Conservation (phyloP, 441 rosid genomes). For the Melastoma candidum region DNA sequence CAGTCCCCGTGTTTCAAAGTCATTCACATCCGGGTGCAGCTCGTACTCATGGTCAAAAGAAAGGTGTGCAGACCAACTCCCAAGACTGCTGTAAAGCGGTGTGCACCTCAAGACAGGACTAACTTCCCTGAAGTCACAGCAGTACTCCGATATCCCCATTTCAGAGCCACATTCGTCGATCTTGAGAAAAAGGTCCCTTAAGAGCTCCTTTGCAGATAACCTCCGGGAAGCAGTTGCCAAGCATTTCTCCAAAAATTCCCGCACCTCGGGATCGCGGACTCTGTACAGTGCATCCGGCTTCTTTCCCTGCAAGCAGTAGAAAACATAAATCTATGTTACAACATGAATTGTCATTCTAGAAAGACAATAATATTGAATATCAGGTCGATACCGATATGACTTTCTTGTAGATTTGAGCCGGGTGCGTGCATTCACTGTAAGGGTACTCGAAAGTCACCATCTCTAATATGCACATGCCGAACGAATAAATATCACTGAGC, state of each 20-base stretch:
- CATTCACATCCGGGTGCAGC: background rate
- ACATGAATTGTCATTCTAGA: background rate
- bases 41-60: slow-evolving; percentile 4
- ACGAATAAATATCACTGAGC: slow-evolving; percentile 16
- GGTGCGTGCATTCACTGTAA: slow-evolving; percentile 18
- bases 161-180: slow-evolving; percentile 11
- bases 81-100: slow-evolving; percentile 2
- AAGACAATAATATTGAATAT: background rate
- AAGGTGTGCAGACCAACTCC: background rate
- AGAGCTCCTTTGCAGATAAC: slow-evolving; percentile 18
- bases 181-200: slow-evolving; percentile 18
- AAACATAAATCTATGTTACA: background rate
- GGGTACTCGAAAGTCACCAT: slow-evolving; percentile 20
- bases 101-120: slow-evolving; percentile 4
- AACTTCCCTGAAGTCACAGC: background rate
- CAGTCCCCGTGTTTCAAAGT: slow-evolving; percentile 6
- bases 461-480: slow-evolving; percentile 19
- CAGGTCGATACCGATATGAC: slow-evolving; percentile 12
- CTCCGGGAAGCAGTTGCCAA: slow-evolving; percentile 17
- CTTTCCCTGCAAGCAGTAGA: slow-evolving; percentile 10
- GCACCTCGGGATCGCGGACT: slow-evolving; percentile 19
- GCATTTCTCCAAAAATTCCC: slow-evolving; percentile 19
- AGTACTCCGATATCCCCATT: slow-evolving; percentile 1
- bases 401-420: slow-evolving; percentile 21
- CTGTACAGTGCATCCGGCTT: slow-evolving; percentile 20